Evolutionary conservation across 1,284 basidiomycete species (phyloP), one percentile per base, ranked within the genome.

Genomic region (Pseudozyma tsukubaensis): DNA sequence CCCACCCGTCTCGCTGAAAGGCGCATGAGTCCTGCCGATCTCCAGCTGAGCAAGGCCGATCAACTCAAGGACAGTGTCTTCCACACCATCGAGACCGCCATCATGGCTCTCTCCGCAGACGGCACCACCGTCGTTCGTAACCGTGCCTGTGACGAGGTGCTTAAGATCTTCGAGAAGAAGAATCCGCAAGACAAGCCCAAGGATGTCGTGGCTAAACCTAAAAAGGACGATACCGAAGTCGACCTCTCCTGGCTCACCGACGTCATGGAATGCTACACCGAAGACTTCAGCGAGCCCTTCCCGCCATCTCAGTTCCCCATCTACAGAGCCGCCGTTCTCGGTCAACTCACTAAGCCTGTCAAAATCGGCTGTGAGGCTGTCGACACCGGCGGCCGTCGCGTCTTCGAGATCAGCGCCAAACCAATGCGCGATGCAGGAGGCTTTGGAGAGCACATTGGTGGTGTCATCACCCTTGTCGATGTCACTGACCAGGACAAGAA

Each of bases 371-470:
- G 73, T 47, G 29, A 69, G 6, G 68, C 67, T 21, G 60, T 60
- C 35, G 69, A 70, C 44, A 79, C 77, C 1, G 72, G 78, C 13
- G 58, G 52, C 11, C 61, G 76, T 1, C 51, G 47, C 12, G 59
- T 80, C 0, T 68, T 68, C 45, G 71, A 80, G 50, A 61, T 82
- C 54, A 43, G 45, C n/a, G 80, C 72, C 47, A 77, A 77, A 50
- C 80, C 80, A 3, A 72, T 82, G 39, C 72, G 80, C 16, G 72
- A 74, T 13, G 69, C 66, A 6, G 71, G 71, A 19, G 80, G 80
- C n/a, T 75, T 73, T 37, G 80, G 77, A 32, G 67, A 76, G 32
- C 79, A 82, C 56, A 75, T 82, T 45, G 80, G 80, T 36, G 80
- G 80, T 39, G 59, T 79, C 45, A 74, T 80, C 58, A 75, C 65